These are phyloP conservation scores for Vitis vinifera DNA, from an alignment of 164 flowering plant species.

Conservation along the genomic window ASM3070453v1 NC_081805.1:14886501-14887000, in stretches of 20 bases:
- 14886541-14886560: no score
- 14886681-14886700: conserved; percentile 94
- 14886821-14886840: conserved; percentile 89
- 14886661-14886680: no score
- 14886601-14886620: no score
- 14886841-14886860: conserved; percentile 66
- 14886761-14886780: conserved; percentile 61
- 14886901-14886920: conserved; percentile 62
- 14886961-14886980: conserved; percentile 86
- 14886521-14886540: no score
- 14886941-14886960: conserved; percentile 77
- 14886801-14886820: conserved; percentile 75
- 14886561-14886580: no score
- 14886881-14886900: conserved; percentile 89
- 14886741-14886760: conserved; percentile 32
- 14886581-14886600: no score
- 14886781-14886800: conserved; percentile 87
- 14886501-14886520: no score
- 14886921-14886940: conserved; percentile 77
- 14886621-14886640: no score
- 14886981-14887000: conserved; percentile 21
- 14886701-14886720: conserved; percentile 77
- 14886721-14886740: conserved; percentile 39
- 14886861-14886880: conserved; percentile 71
- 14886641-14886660: no score